Base-by-base conservation (phyloP, 2,329 filamentous ascomycete species). In the Phialophora verrucosa region DNA sequence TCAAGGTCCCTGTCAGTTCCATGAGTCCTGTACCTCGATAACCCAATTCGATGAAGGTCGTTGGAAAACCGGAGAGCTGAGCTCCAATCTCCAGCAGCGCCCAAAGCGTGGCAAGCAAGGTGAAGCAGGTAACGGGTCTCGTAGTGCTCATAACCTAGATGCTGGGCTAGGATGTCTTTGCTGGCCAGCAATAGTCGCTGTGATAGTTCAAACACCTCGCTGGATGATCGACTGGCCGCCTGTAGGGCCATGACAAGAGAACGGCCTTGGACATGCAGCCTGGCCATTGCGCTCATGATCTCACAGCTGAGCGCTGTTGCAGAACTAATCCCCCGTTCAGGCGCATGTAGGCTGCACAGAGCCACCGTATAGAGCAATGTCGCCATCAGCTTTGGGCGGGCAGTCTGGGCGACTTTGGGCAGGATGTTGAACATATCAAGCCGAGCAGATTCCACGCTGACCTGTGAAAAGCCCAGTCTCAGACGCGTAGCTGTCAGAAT, bases 111-210 rank as follows among this genome's bases (percentile, higher is more conserved):
- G 14, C 5, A 25, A 17, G 23, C 8, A 8, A 10, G 6, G 1
- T 1, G 2, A 27, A 47, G 59, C 32, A 62, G 5, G 6, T 29
- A 0, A n/a, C 31, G 12, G 29, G n/a, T 55, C 17, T 27, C n/a
- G 27, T 0, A 1, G 20, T 62, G n/a, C 27, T 62, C 49, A 7
- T 54, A 1, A 12, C 35, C 31, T 38, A 47, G 11, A 17, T 6
- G 20, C 17, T 11, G 59, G 20, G 17, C 49, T 29, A 62, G 29
- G 12, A 54, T 42, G 49, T 55, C 59, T 8, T 62, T 60, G 8
- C 44, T 44, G 8, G 47, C 44, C 58, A 51, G 6, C n/a, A 60
- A 25, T 10, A 60, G 20, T 44, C 20, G 42, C 42, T 53, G 25
- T 25, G 31, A 51, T 7, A 35, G 20, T 38, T 42, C 12, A 12